Evolutionary conservation across 768 basidiomycete genomes (phyloP).

Genomic region (Phlebiopsis gigantea): DNA sequence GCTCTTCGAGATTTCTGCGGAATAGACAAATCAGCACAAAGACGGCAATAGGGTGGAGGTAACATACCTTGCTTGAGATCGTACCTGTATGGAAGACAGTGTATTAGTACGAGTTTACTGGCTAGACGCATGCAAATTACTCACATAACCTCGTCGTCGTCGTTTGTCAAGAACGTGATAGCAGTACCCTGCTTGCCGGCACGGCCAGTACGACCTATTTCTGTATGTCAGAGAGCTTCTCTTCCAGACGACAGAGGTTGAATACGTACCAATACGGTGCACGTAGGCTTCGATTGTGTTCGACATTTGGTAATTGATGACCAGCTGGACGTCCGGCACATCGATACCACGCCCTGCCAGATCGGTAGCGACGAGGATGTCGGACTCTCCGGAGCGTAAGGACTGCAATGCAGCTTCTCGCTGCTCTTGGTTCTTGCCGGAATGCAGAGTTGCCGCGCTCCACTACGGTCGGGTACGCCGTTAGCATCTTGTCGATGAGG

Average conservation of each 20-base stretch:
- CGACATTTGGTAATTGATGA: conserved; percentile 98
- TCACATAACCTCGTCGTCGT: conserved; percentile 96
- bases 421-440: conserved; percentile 97
- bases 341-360: conserved; percentile 98
- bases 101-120: conserved; percentile 8
- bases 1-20: conserved; percentile 85
- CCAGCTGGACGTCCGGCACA: conserved; percentile 92
- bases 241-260: background rate
- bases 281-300: conserved; percentile 95
- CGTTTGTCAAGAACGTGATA: conserved; percentile 94
- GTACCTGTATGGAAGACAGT: conserved; percentile 52
- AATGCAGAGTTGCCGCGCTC: conserved; percentile 88
- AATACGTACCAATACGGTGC: conserved; percentile 83
- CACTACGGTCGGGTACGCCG: conserved; percentile 46
- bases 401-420: conserved; percentile 89
- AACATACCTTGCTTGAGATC: conserved; percentile 85
- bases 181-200: conserved; percentile 92
- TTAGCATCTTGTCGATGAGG: background rate
- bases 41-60: conserved; percentile 7
- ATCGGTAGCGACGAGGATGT: conserved; percentile 94
- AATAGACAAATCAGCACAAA: conserved; percentile 6
- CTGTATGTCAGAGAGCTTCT: background rate
- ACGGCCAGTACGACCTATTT: conserved; percentile 87
- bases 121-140: conserved; percentile 21
- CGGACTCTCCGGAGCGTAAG: conserved; percentile 78